Evolutionary conservation across 2,329 filamentous ascomycete species (phyloP), one percentile per base, ranked within the genome.

Genomic region (Biscogniauxia mediterranea): DNA sequence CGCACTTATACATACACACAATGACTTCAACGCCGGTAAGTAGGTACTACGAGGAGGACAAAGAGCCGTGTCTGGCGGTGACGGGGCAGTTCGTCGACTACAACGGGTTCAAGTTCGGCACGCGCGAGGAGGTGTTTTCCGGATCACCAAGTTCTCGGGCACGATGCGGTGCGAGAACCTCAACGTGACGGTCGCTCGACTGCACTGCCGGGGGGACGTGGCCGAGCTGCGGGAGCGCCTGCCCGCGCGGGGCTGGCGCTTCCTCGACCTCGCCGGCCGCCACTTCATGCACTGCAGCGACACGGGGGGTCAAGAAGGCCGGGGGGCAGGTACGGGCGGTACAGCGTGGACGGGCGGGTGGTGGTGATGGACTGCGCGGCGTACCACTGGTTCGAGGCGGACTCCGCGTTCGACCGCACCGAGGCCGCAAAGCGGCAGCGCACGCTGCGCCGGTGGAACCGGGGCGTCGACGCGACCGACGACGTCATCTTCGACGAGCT

Each of bases 331-430:
- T 58, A 55, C 17, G 70, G 66, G 26, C 66, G 66, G 13, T 67
- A 55, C 58, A 69, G 73, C 61, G 65, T 73, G 23, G 64, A 67
- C 19, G 72, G 71, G 9, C 69, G 72, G 28, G 68, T 74, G 38
- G 73, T 77, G 72, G n/a, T n/a, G n/a, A 68, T 77, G 55, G 75
- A 77, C 64, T 69, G 69, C 61, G 70, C 73, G 56, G 75, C 74
- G 2, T 75, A 70, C 65, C 70, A 73, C 53, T 68, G 72, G 15
- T 57, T 71, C 55, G 68, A 71, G 21, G 61, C 71, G 6, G 69
- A 72, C 28, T 62, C 69, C 38, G 49, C 60, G 0, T 73, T 73
- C 61, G 58, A 64, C 7, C 64, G 71, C 20, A 57, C 60, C 11
- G 52, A 61, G 13, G 57, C 60, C 2, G 58, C 58, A 6, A 67